Base-by-base conservation (phyloP, 257 asterid species). In the Avicennia marina region DNA sequence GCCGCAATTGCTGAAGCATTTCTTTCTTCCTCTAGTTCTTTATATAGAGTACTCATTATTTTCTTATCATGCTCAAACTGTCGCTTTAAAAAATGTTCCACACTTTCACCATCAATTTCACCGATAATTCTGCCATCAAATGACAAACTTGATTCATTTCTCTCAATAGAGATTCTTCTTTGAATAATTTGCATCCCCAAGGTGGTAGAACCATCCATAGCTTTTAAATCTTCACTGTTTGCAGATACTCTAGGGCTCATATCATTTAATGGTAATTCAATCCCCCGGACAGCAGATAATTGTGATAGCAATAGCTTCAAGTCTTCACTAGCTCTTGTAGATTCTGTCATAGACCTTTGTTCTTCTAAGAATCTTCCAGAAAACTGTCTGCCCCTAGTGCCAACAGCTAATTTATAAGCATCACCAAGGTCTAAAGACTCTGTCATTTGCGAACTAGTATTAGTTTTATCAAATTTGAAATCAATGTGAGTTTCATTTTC, bases 21-120 rank as follows among this genome's bases (percentile, higher is more conserved):
- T 70, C 95, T 77, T 75, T 90, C 98, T 74, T 85, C 96, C 58
- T 87, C 98, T 40, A 90, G 46, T 43, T 90, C 98, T 66, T 73
- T 83, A 72, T 79, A 87, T 19, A 90, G 63, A 43, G 79, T 64
- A 49, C 54, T 79, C 71, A 87, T 58, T 67, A 65, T 63, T 46
- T 27, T 73, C 46, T 47, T 64, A 19, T 85, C 89, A 26, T 75
- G 72, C 44, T 85, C 88, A 56, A 79, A 64, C 78, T 87, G 89
- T 9, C 78, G 72, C 60, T 61, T 82, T 49, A 90, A 68, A 49
- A 58, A 58, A 31, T 82, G 82, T 56, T 77, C 52, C 17, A 55
- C 29, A 46, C 60, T 63, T 74, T 90, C 95, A 27, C 86, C 88
- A 46, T 87, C 96, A 2, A 85, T 71, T 75, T 87, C 98, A 58